These are phyloP conservation scores for Ilyonectria mors-panacis DNA, from an alignment of 2,329 filamentous ascomycete species.

Conservation along the genomic window DNA sequence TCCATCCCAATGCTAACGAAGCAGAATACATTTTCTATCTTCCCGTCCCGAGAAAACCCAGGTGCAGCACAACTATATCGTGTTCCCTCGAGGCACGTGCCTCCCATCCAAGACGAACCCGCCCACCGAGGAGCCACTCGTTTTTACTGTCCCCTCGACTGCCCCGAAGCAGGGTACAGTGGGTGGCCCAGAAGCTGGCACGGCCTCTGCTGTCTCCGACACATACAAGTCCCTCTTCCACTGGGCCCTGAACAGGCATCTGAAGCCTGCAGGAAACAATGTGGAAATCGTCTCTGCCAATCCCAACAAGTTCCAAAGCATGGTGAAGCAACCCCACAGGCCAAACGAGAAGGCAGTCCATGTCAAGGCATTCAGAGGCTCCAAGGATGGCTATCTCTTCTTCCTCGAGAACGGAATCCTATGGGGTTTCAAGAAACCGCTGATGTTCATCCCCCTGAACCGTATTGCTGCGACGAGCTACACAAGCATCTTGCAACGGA, in stretches of 20 bases:
- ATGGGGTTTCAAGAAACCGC: slow-evolving; percentile 80
- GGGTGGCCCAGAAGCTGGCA: slow-evolving; percentile 63
- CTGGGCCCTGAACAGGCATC: slow-evolving; percentile 70
- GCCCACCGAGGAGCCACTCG: slow-evolving; percentile 68
- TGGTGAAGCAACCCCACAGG: slow-evolving; percentile 69
- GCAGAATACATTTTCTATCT: slow-evolving; percentile 75
- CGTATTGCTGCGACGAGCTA: slow-evolving; percentile 76
- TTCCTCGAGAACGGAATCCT: slow-evolving; percentile 77
- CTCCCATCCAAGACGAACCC: slow-evolving; percentile 64
- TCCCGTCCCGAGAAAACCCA: slow-evolving; percentile 77
- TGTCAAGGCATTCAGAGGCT: slow-evolving; percentile 76
- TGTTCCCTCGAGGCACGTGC: slow-evolving; percentile 71
- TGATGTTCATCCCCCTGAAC: slow-evolving; percentile 74
- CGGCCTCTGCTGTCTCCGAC: slow-evolving; percentile 70
- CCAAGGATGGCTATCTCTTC: slow-evolving; percentile 78
- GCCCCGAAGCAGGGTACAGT: slow-evolving; percentile 74
- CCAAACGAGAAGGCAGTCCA: slow-evolving; percentile 76
- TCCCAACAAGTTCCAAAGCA: slow-evolving; percentile 70
- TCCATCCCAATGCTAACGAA: slow-evolving; percentile 23
- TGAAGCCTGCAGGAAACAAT: slow-evolving; percentile 64
- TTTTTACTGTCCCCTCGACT: slow-evolving; percentile 74
- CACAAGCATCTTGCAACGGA: slow-evolving; percentile 76
- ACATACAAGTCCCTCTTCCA: slow-evolving; percentile 72
- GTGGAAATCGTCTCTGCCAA: slow-evolving; percentile 68
- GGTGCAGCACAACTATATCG: slow-evolving; percentile 75